Evolutionary conservation across 2,329 filamentous ascomycete species (phyloP), one percentile per base, ranked within the genome.

Genomic region (Amylocarpus encephaloides): DNA sequence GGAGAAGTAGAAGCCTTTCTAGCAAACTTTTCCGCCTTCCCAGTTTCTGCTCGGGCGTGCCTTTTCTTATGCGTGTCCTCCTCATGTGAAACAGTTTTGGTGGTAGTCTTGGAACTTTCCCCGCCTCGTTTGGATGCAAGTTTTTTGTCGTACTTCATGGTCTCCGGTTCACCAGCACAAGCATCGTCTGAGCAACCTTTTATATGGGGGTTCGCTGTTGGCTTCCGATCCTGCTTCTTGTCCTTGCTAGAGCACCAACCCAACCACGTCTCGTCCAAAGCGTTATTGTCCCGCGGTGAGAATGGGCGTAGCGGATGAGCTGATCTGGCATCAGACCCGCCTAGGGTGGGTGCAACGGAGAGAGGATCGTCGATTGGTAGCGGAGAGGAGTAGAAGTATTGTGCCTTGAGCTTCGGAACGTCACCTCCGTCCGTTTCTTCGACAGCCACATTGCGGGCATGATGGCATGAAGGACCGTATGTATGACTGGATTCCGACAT

Each of bases 301-400:
- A 95, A 95, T 0, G 90, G 88, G 39, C 87, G 81, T 7, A 89
- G 79, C 42, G 82, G 78, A 59, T 78, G 83, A 32, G 74, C 68
- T 49, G 75, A 67, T 49, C 72, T 77, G 12, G 75, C 64, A 45
- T 83, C 70, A 65, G 74, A 55, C 66, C 76, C 61, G 19, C 67
- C 67, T 64, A 78, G 65, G 67, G 80, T 63, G 70, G 76, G 67
- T 10, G 74, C 70, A 1, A 85, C 79, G 9, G 86, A 88, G n/a
- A 95, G 76, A 19, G 88, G 88, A 63, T 95, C 90, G 63, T 95
- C 90, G 64, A 95, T 90, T 29, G 89, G 85, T 44, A 92, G 78
- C 11, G 82, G 73, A 10, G 89, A 93, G 12, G 82, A 79, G 68
- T 95, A 95, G 69, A 95, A 95, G 71, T 89, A 95, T 56, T 89